Evolutionary conservation across 164 flowering plant species (phyloP).

Genomic region (Chloranthus sessilifolius): DNA sequence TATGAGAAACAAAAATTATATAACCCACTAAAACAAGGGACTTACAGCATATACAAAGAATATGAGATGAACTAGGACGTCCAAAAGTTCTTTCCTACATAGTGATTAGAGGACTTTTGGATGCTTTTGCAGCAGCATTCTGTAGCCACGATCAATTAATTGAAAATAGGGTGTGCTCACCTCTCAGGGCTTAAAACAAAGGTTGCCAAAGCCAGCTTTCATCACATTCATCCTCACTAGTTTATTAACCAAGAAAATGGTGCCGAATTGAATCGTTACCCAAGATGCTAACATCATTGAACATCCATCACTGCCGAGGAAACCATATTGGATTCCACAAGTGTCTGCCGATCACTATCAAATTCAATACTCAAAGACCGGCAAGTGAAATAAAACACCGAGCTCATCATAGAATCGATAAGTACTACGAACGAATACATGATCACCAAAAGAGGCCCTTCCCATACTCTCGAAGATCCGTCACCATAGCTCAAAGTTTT

Average conservation of each 20-base stretch:
- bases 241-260: slow-evolving; percentile 5
- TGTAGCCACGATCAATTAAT: no score
- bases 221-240: no score
- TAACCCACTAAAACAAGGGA: no score
- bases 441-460: slow-evolving; percentile 92
- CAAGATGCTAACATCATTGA: neutral
- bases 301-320: slow-evolving; percentile 16
- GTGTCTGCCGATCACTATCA: slow-evolving; percentile 29
- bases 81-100: no score
- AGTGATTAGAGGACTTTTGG: no score
- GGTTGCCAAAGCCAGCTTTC: no score
- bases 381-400: slow-evolving; percentile 94
- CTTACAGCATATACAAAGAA: no score
- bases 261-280: neutral
- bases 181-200: no score
- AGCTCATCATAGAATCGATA: slow-evolving; percentile 91
- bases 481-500: slow-evolving; percentile 96
- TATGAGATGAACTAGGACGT: no score
- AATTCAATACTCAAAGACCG: slow-evolving; percentile 51
- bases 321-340: slow-evolving; percentile 31
- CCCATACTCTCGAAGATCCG: slow-evolving; percentile 97
- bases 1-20: no score
- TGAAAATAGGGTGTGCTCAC: no score
- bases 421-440: slow-evolving; percentile 93
- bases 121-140: no score